Evolutionary conservation across 768 basidiomycete species (phyloP), one percentile per base, ranked within the genome.

Genomic region (Boletus tomentosulus): DNA sequence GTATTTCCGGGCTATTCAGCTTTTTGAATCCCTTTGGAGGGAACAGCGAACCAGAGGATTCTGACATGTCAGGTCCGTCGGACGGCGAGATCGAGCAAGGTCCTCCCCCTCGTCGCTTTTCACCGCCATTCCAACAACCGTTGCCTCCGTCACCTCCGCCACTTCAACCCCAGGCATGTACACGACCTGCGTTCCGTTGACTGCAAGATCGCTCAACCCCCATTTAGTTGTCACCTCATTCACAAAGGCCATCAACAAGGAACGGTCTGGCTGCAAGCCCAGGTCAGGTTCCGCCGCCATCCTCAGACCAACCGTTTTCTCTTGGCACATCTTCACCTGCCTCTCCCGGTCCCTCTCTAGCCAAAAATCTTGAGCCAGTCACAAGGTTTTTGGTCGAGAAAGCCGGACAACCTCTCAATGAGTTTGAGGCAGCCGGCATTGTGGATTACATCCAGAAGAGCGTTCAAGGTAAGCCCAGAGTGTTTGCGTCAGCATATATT

Each of bases 381-480:
- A 73, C 72, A 38, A 68, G 72, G 19, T 83, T 80, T 61, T 66
- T 85, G 49, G 68, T 71, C 19, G 73, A 78, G 57, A 77, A 77
- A 54, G 73, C 71, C 6, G 79, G 77, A 27, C 71, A 74, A 48
- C 72, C 75, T 24, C 73, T 85, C 16, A 80, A 77, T 49, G 68
- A 74, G 4, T 74, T 79, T 9, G 84, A 85, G 62, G 71, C 77
- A 24, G 78, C 77, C 35, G 80, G 79, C 6, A 66, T 85, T n/a
- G 72, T 83, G 19, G 73, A 80, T 28, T 72, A 84, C 45, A 74
- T 86, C 24, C 72, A 81, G 59, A 73, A 76, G 47, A 81, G 75
- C 59, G 74, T 76, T 48, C 74, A 77, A 62, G 72, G 80, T 83
- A 57, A 31, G 73, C 46, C 4, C 47, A 3, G 53, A 13, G 19